A percentile compares a stretch with the other conserved stretches of the same genome.
Conservation (phyloP, 768 basidiomycete genomes). For the Candolleomyces efflorescens region DNA sequence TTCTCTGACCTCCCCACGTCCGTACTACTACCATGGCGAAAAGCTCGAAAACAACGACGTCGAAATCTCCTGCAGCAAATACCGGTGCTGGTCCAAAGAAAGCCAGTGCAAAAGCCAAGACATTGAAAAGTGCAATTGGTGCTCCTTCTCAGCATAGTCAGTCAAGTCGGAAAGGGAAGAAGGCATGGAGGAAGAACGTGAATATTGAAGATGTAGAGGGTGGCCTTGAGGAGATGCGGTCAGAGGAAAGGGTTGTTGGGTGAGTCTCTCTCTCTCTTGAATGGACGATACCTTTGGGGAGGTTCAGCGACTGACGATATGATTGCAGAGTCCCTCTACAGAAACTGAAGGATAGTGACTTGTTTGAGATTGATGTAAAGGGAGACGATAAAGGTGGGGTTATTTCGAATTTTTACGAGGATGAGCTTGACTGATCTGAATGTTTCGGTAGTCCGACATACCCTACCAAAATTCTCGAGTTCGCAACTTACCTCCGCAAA, state of each 20-base stretch:
- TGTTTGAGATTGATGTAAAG: slow-evolving; percentile 77
- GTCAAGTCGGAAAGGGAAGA: slow-evolving; percentile 84
- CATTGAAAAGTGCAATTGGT: slow-evolving; percentile 30
- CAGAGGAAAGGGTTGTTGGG: slow-evolving; percentile 83
- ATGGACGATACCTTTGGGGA: background rate
- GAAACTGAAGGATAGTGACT: slow-evolving; percentile 62
- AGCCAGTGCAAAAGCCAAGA: no score
- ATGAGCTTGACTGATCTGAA: no score
- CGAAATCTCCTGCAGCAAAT: no score
- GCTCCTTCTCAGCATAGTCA: slow-evolving; percentile 64
- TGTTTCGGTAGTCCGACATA: slow-evolving; percentile 51
- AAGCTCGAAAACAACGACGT: no score
- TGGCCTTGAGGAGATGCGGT: slow-evolving; percentile 68
- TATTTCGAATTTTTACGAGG: no score
- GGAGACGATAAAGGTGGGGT: slow-evolving; percentile 70
- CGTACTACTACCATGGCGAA: no score
- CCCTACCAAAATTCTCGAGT: slow-evolving; percentile 51
- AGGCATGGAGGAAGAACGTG: slow-evolving; percentile 91
- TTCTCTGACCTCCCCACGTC: no score
- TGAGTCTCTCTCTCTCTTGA: slow-evolving; percentile 28
- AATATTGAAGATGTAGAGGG: slow-evolving; percentile 77
- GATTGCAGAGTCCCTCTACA: slow-evolving; percentile 54
- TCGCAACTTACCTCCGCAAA: slow-evolving; percentile 62
- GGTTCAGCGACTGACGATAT: background rate
- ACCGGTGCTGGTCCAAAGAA: no score